A percentile compares a stretch with the other conserved stretches of the same genome.
These are phyloP conservation scores for Coelastrella sp. DNA, from an alignment of 139 green algal genomes.

Conservation along the genomic window DNA sequence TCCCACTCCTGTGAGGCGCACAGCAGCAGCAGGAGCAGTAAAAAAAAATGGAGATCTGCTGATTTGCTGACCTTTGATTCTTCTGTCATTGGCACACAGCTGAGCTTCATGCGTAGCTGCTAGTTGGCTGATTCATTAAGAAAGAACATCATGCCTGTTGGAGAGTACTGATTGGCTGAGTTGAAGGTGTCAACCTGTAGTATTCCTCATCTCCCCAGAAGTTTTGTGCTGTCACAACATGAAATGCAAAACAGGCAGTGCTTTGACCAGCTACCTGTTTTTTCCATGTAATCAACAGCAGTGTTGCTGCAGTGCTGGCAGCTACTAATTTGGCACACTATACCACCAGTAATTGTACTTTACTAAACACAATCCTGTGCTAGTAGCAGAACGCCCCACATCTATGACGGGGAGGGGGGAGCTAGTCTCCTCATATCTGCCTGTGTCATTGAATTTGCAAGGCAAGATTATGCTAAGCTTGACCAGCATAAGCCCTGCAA, in stretches of 20 bases:
- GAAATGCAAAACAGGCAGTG: not conserved
- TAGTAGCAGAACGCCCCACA: too few relatives aligned
- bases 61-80: too few relatives aligned
- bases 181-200: not conserved
- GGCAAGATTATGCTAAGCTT: too few relatives aligned
- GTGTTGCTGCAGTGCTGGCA: not conserved
- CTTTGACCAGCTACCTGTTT: not conserved
- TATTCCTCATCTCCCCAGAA: too few relatives aligned
- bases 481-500: too few relatives aligned
- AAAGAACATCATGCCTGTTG: not conserved
- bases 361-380: too few relatives aligned
- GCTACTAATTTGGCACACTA: not conserved
- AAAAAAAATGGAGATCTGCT: not conserved
- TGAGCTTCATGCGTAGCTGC: not conserved
- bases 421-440: too few relatives aligned
- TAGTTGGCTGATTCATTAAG: not conserved
- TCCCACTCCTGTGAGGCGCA: slow-evolving; percentile 25
- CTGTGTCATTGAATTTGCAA: too few relatives aligned
- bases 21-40: not conserved
- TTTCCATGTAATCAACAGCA: not conserved
- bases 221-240: too few relatives aligned
- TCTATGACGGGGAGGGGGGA: too few relatives aligned
- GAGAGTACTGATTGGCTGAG: not conserved
- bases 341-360: too few relatives aligned
- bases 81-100: not conserved